A percentile compares a stretch with the other conserved stretches of the same genome.
phyloP scores from a whole-genome alignment of 768 basidiomycete genomes.

The Mycena capillaripes region DNA sequence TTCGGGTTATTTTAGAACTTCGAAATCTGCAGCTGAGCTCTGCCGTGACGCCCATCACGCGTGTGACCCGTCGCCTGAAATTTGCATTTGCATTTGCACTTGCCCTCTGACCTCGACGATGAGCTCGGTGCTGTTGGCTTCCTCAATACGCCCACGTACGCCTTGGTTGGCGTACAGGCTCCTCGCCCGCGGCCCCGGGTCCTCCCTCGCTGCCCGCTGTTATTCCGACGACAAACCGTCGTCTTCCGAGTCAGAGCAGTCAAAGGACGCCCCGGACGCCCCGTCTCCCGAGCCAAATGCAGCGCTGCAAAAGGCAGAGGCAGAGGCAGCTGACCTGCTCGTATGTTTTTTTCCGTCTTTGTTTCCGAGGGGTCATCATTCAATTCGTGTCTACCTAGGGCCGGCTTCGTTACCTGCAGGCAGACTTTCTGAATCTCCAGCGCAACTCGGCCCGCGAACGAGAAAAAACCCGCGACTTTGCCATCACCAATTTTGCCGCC shows the following conservation, averaged over 20 bases:
- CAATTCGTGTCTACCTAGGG: constrained; percentile 62
- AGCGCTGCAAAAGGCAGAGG: constrained; percentile 72
- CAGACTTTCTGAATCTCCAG: constrained; percentile 96
- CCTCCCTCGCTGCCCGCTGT: constrained; percentile 55
- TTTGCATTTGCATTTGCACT: too few relatives aligned
- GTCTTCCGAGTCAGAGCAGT: constrained; percentile 4
- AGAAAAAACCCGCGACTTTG: constrained; percentile 93
- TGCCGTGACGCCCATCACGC: too few relatives aligned
- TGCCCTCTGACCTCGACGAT: constrained; percentile 50
- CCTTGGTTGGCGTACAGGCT: constrained; percentile 67
- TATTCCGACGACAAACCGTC: constrained; percentile 72
- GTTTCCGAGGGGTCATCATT: not conserved
- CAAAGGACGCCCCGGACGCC: constrained; percentile 39
- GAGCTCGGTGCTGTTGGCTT: constrained; percentile 66
- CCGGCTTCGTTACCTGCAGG: constrained; percentile 91
- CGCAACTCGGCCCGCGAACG: constrained; percentile 93
- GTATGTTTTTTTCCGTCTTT: constrained; percentile 63
- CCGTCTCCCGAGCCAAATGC: constrained; percentile 48
- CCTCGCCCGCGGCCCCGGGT: constrained; percentile 52
- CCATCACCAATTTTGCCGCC: constrained; percentile 91
- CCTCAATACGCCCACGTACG: constrained; percentile 72
- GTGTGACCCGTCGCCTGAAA: too few relatives aligned
- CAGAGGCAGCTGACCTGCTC: constrained; percentile 86
- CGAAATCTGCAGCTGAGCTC: too few relatives aligned
- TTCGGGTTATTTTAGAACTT: not conserved